phyloP scores from a whole-genome alignment of 257 asterid genomes.

The Ocimum tenuiflorum region DNA sequence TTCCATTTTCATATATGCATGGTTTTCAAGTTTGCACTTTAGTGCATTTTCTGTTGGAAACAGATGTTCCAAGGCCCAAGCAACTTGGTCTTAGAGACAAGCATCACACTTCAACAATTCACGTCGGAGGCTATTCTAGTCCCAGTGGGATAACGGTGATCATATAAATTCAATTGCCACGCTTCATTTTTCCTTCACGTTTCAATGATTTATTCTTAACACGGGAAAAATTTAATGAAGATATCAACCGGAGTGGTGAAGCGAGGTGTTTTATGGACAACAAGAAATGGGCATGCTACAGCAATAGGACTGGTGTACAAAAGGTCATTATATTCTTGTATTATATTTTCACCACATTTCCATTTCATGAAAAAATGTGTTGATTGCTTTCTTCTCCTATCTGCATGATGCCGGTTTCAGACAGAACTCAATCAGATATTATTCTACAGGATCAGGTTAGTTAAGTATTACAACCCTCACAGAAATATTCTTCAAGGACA shows the following conservation, averaged over 20 bases:
- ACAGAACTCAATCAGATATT: constrained; percentile 33
- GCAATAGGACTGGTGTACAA: constrained; percentile 30
- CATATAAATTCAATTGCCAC: neutral
- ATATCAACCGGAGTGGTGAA: constrained; percentile 30
- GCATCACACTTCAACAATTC: constrained; percentile 26
- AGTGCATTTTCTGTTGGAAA: neutral
- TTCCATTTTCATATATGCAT: neutral
- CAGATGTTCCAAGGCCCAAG: constrained; percentile 35
- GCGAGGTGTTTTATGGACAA: constrained; percentile 35
- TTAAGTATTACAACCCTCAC: neutral
- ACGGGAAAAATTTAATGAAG: constrained; percentile 36
- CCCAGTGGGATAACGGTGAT: constrained; percentile 30
- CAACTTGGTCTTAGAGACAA: constrained; percentile 31
- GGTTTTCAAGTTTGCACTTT: constrained; percentile 1
- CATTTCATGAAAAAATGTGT: neutral
- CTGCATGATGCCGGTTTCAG: constrained; percentile 30
- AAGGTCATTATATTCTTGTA: constrained; percentile 39
- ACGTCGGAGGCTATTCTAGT: constrained; percentile 23
- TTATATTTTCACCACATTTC: neutral
- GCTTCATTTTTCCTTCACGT: neutral
- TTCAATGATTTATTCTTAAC: neutral
- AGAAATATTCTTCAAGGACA: too few relatives aligned
- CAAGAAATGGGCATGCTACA: constrained; percentile 30
- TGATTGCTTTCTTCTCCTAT: constrained; percentile 14
- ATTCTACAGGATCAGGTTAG: constrained; percentile 69